Evolutionary conservation across 768 basidiomycete species (phyloP).

Genomic region (Xanthoconium stramineum): DNA sequence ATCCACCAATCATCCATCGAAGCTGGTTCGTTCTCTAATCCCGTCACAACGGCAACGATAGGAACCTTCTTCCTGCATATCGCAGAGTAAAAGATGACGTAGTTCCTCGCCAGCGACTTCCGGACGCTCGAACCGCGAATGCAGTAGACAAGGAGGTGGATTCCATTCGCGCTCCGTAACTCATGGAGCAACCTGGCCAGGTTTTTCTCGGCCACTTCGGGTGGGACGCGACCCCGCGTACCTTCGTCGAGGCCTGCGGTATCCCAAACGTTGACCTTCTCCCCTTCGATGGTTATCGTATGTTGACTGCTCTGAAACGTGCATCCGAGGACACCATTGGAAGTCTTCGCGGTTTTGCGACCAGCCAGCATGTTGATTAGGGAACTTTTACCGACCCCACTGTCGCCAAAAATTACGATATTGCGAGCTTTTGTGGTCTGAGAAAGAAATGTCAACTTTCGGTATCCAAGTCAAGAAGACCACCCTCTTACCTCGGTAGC

Average conservation of each 20-base stretch:
- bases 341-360: constrained; percentile 27
- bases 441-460: background rate
- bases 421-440: constrained; percentile 23
- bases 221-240: constrained; percentile 22
- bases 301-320: constrained; percentile 34
- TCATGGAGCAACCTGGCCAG: constrained; percentile 30
- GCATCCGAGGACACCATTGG: constrained; percentile 32
- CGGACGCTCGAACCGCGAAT: constrained; percentile 29
- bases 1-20: constrained; percentile 40
- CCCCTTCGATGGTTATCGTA: constrained; percentile 13
- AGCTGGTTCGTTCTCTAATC: constrained; percentile 30
- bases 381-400: constrained; percentile 42
- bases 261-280: constrained; percentile 29
- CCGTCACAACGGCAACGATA: constrained; percentile 32
- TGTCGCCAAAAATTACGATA: constrained; percentile 43
- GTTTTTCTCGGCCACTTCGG: constrained; percentile 25
- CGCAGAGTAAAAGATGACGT: constrained; percentile 29
- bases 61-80: constrained; percentile 31
- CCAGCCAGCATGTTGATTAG: constrained; percentile 41
- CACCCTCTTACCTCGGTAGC: constrained; percentile 10
- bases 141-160: constrained; percentile 33
- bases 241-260: constrained; percentile 32
- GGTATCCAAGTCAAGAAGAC: background rate
- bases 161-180: constrained; percentile 27
- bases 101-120: constrained; percentile 28